Conservation (phyloP, 2,329 filamentous ascomycete genomes). For the Colletotrichum karsti region DNA sequence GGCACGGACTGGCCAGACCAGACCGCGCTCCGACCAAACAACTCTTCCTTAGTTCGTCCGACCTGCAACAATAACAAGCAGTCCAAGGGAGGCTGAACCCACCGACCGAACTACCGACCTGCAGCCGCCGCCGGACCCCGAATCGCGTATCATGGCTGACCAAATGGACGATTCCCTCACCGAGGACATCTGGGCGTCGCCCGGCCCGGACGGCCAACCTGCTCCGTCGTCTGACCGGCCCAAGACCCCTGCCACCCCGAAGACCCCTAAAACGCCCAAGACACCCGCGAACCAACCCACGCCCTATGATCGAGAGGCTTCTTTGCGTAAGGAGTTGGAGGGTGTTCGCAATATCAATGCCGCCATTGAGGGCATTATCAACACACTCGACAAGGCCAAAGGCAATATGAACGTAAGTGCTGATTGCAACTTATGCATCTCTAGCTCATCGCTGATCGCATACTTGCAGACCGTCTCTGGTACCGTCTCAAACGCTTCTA, state of each 20-base stretch:
- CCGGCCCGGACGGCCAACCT: conserved; percentile 41
- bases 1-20: background rate
- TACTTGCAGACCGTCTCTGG: conserved; percentile 75
- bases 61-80: background rate
- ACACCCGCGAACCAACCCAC: conserved; percentile 45
- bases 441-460: conserved; percentile 19
- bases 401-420: conserved; percentile 77
- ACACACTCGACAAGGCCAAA: conserved; percentile 75
- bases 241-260: conserved; percentile 57
- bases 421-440: background rate
- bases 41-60: background rate
- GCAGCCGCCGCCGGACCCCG: background rate
- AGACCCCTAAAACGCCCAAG: conserved; percentile 54
- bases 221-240: conserved; percentile 43
- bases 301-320: conserved; percentile 74
- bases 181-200: conserved; percentile 58
- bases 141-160: conserved; percentile 50
- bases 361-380: conserved; percentile 81
- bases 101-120: background rate
- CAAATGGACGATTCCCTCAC: conserved; percentile 54
- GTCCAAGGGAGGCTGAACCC: background rate
- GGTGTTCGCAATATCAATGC: conserved; percentile 87
- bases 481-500: conserved; percentile 88
- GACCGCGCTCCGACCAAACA: background rate
- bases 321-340: conserved; percentile 81